Evolutionary conservation across 108 stramenopile genomes (phyloP), one percentile per base, ranked within the genome.

Genomic region (Mayamaea pseudoterrestris): DNA sequence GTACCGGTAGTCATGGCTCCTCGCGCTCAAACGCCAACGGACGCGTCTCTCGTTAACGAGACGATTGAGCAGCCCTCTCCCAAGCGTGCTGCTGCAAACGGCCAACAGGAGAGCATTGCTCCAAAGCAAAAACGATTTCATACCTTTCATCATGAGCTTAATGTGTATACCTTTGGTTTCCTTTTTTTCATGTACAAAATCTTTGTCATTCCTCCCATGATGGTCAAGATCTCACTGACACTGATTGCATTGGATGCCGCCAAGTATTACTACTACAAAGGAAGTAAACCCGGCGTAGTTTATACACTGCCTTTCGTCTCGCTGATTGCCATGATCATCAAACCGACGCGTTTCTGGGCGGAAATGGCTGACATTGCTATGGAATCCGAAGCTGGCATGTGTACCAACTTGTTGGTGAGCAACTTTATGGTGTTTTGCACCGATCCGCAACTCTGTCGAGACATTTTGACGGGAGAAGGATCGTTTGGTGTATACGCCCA

Each of bases 261-360:
- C 7, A 39, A 40, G 1, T 59, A 59, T 28, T 59, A 59, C 36
- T 28, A 40, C 26, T 16, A 21, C 17, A 21, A 28, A 7, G 50
- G 58, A 12, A 22, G 18, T 7, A 37, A 41, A 23, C 25, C 48
- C 11, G 58, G 58, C 13, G 50, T 59, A 9, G 49, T 49, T 16
- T 59, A 59, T 25, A 50, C 58, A n/a, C 14, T 59, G 5, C 58
- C 58, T 7, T 50, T 59, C 8, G 49, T 59, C 22, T 32, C 47
- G 14, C 12, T 59, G 13, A 8, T 59, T 24, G 58, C 58, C 58
- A 52, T 59, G 58, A 7, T 59, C 7, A 28, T 50, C 18, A 11
- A 26, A 29, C 58, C 58, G 18, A 49, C 22, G 12, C 58, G 50
- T 25, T 59, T 59, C 27, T 59, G 58, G 58, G 49, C 41, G 27